Evolutionary conservation across 495 filamentous ascomycete species (phyloP).

Genomic region (Neurospora sp.): DNA sequence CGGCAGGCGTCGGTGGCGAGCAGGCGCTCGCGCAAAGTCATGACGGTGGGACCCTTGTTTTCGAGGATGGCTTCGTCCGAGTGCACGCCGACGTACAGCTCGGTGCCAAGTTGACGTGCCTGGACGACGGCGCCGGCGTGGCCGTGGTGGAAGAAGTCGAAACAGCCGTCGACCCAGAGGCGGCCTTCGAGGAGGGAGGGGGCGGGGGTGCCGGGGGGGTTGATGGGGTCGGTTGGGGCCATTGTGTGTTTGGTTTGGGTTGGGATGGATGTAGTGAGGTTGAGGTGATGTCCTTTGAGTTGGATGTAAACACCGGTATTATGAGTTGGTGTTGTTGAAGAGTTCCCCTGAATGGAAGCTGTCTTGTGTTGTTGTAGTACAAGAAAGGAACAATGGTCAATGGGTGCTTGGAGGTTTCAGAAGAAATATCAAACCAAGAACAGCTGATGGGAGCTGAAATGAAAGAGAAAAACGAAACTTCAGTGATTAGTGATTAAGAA

Average conservation of each 20-base stretch:
- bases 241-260: conserved; percentile 3
- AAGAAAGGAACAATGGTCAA: neutral
- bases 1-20: conserved; percentile 88
- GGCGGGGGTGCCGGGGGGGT: conserved; percentile 28
- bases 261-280: neutral
- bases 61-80: conserved; percentile 89
- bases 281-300: neutral
- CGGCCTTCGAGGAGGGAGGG: conserved; percentile 53
- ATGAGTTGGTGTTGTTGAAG: neutral
- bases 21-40: conserved; percentile 82
- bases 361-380: neutral
- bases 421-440: neutral
- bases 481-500: neutral
- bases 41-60: conserved; percentile 97
- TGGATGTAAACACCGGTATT: neutral
- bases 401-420: neutral
- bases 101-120: conserved; percentile 57
- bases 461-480: neutral
- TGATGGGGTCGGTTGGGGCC: conserved; percentile 10
- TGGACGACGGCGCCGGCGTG: conserved; percentile 97
- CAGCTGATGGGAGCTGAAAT: neutral
- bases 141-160: conserved; percentile 97
- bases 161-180: conserved; percentile 97
- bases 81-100: conserved; percentile 86
- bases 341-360: neutral